These are phyloP conservation scores for Lactarius pseudohatsudake DNA, from an alignment of 768 basidiomycete species.

Conservation along the genomic window DNA sequence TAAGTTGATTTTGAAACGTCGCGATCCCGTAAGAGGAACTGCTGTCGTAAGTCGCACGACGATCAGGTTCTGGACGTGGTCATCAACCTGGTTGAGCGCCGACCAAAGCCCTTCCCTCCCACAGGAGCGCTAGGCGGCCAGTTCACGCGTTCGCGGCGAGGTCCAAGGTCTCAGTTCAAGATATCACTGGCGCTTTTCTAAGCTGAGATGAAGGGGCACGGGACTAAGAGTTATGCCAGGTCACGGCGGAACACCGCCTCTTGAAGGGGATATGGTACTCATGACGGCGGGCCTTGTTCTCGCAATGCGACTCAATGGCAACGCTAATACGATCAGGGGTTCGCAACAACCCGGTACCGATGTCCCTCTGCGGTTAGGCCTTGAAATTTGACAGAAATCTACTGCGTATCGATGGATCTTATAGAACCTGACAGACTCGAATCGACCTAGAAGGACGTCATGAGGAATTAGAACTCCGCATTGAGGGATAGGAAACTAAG, in stretches of 20 bases:
- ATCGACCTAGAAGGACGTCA: not conserved
- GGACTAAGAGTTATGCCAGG: not conserved
- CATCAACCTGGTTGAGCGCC: not conserved
- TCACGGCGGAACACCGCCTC: not conserved
- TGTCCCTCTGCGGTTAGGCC: conserved; percentile 1
- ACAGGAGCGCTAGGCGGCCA: not conserved
- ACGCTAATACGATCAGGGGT: not conserved
- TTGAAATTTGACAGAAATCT: not conserved
- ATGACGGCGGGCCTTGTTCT: not conserved
- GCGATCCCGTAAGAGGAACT: not conserved
- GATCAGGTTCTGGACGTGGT: not conserved
- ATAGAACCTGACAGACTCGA: not conserved
- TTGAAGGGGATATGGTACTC: not conserved
- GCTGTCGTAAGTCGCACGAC: not conserved
- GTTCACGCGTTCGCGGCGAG: not conserved
- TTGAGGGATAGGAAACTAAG: not conserved
- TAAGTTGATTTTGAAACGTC: not conserved
- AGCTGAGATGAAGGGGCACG: not conserved
- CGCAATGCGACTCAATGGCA: not conserved
- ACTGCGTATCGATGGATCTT: not conserved
- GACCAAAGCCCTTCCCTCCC: not conserved
- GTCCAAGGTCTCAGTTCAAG: not conserved
- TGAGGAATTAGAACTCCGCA: not conserved
- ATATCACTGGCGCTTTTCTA: not conserved
- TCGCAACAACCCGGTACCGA: not conserved